phyloP scores from a whole-genome alignment of 225 moss, liverwort and hornwort species.

The Marchantia polymorpha region DNA sequence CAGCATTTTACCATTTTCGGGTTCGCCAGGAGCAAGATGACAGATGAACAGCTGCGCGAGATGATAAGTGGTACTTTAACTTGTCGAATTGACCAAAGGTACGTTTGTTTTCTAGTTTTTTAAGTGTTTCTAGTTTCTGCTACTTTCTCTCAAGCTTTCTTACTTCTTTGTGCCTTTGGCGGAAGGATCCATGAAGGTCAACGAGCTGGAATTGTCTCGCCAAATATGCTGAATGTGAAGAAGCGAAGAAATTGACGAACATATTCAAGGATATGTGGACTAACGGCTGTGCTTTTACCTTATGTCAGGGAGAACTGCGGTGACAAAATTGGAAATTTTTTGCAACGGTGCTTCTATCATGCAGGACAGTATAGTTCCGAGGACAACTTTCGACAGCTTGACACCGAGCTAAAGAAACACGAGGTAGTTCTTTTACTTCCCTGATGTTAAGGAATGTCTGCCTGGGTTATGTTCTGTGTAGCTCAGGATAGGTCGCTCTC shows the following conservation, averaged over 20 bases:
- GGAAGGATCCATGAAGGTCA: neutral
- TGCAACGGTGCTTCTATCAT: slow-evolving; percentile 81
- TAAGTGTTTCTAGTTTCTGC: neutral
- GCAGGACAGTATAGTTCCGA: slow-evolving; percentile 82
- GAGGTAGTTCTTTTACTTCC: slow-evolving; percentile 51
- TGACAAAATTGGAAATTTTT: slow-evolving; percentile 77
- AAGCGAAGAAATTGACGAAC: neutral
- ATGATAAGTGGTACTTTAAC: slow-evolving; percentile 77
- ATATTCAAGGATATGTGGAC: neutral
- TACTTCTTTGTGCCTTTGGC: neutral
- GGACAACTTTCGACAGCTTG: slow-evolving; percentile 66
- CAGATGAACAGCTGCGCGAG: slow-evolving; percentile 63
- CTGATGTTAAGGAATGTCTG: neutral
- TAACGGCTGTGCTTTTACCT: neutral
- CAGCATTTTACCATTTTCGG: slow-evolving; percentile 91
- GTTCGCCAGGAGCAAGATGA: slow-evolving; percentile 91
- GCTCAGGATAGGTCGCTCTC: too few relatives aligned
- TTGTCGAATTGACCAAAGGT: slow-evolving; percentile 95
- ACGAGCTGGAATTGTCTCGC: neutral
- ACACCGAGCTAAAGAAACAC: slow-evolving; percentile 58
- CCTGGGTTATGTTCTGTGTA: neutral
- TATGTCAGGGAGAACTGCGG: slow-evolving; percentile 72
- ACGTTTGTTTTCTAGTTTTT: neutral
- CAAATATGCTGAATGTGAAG: neutral
- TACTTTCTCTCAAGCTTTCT: neutral